Conservation (phyloP, 1,284 basidiomycete genomes). For the Phylloboletellus chloephorus region DNA sequence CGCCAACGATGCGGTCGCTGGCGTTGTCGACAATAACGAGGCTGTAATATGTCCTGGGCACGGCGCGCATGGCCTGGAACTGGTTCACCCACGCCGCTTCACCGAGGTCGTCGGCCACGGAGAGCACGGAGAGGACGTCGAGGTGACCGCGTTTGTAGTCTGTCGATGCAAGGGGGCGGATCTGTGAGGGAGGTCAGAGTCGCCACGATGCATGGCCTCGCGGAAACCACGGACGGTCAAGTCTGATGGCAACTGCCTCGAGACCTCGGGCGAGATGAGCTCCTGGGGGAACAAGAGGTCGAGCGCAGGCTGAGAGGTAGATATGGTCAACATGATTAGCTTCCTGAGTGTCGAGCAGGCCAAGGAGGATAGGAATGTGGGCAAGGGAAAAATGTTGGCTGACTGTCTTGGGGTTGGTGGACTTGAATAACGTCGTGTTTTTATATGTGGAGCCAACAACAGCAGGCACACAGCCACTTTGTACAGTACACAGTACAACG, state of each 20-base stretch:
- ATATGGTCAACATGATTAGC: constrained; percentile 11
- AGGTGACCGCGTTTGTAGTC: constrained; percentile 87
- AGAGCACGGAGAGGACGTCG: constrained; percentile 74
- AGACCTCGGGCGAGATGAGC: constrained; percentile 60
- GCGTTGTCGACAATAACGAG: constrained; percentile 77
- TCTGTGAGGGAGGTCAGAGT: constrained; percentile 39
- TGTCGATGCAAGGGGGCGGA: constrained; percentile 83
- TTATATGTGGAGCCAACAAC: no score
- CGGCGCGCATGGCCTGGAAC: constrained; percentile 55
- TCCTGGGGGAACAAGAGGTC: constrained; percentile 71
- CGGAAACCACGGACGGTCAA: constrained; percentile 30
- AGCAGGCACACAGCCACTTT: constrained; percentile 14
- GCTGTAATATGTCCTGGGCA: constrained; percentile 71
- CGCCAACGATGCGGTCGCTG: constrained; percentile 78
- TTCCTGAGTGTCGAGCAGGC: not conserved
- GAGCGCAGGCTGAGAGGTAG: constrained; percentile 43
- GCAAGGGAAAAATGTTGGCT: not conserved
- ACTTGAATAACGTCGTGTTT: no score
- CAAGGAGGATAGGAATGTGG: constrained; percentile 6
- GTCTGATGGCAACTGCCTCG: constrained; percentile 48
- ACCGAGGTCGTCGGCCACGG: constrained; percentile 73
- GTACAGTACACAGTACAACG: no score
- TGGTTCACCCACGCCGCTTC: constrained; percentile 63
- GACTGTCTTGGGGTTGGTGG: not conserved
- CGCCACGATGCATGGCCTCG: not conserved